Conservation (phyloP, 805 yeast genomes). For the Brettanomyces sp. region DNA sequence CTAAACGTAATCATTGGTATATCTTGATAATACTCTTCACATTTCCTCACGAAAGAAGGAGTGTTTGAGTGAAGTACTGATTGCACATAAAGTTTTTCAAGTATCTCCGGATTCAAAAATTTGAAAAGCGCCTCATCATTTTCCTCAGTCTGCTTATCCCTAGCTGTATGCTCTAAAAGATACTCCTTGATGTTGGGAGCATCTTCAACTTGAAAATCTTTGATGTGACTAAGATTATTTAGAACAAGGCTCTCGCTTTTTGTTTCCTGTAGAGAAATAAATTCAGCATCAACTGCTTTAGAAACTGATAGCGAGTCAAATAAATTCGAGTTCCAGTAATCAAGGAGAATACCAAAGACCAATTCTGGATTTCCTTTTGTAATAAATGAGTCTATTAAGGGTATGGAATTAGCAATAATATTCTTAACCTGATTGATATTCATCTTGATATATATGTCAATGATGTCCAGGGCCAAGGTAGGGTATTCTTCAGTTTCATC, state of each 20-base stretch:
- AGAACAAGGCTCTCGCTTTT: conserved; percentile 2
- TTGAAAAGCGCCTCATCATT: conserved; percentile 11
- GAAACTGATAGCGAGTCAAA: neutral
- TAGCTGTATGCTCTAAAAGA: conserved; percentile 4
- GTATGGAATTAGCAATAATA: conserved; percentile 26
- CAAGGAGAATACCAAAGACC: conserved; percentile 25
- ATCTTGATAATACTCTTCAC: conserved; percentile 15
- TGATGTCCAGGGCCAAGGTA: conserved; percentile 18
- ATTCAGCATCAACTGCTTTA: conserved; percentile 3
- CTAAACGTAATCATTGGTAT: conserved; percentile 12
- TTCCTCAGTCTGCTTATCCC: neutral
- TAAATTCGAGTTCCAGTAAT: conserved; percentile 15
- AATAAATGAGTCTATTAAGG: conserved; percentile 26
- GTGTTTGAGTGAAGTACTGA: conserved; percentile 14
- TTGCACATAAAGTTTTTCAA: conserved; percentile 24
- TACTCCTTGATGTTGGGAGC: conserved; percentile 5
- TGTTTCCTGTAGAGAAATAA: conserved; percentile 1
- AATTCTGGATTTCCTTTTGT: conserved; percentile 20
- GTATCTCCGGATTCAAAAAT: conserved; percentile 27
- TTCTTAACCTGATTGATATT: conserved; percentile 13
- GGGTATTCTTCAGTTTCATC: conserved; percentile 16
- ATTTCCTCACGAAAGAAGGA: conserved; percentile 13
- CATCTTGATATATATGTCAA: conserved; percentile 18
- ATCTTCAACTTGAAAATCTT: conserved; percentile 7
- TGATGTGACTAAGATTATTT: conserved; percentile 3